Base-by-base conservation (phyloP, 345 rosid species). In the Salix arbutifolia region DNA sequence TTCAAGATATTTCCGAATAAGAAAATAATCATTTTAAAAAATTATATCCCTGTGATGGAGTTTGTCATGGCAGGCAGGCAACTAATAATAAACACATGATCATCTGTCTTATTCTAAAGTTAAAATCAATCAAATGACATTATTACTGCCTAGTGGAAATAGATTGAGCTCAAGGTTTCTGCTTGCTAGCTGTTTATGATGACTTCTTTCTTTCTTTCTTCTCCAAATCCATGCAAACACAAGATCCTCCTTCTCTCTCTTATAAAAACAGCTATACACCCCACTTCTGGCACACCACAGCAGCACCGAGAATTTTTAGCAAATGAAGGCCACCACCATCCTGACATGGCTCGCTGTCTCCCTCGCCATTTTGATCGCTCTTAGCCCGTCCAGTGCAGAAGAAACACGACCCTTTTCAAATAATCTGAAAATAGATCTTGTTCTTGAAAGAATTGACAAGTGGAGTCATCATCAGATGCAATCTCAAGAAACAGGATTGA, bases 401-500 rank as follows among this genome's bases (percentile, higher is more conserved):
- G 77, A 69, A 65, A 70, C 66, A 33, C 79, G 75, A 40, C 71
- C 82, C 71, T 14, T 78, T 38, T 79, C 78, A 38, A 50, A 67
- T 30, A 30, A 61, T 58, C 80, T 74, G 21, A 23, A n/a, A 53
- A 12, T 48, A 72, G 80, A 76, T 25, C 78, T 56, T 28, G 28
- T 82, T 13, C 71, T 74, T 31, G 66, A 78, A 80, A 73, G 65
- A 38, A 79, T 83, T 71, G 81, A 75, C 21, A 77, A 78, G 38
- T 88, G 89, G 97, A 80, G 77, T 52, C 21, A n/a, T 42, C 53
- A 79, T n/a, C 72, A 65, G 56, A 70, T 30, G 69, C 81, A 77
- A 28, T 73, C 79, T 77, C 86, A 70, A 28, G 84, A 74, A 14
- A 64, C 79, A 65, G 74, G 67, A 23, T 72, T 90, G 65, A 82